Percentiles rank a stretch among this genome's conserved stretches.
phyloP scores from a whole-genome alignment of 2,329 filamentous ascomycete genomes.

The Hymenoscyphus repandus region DNA sequence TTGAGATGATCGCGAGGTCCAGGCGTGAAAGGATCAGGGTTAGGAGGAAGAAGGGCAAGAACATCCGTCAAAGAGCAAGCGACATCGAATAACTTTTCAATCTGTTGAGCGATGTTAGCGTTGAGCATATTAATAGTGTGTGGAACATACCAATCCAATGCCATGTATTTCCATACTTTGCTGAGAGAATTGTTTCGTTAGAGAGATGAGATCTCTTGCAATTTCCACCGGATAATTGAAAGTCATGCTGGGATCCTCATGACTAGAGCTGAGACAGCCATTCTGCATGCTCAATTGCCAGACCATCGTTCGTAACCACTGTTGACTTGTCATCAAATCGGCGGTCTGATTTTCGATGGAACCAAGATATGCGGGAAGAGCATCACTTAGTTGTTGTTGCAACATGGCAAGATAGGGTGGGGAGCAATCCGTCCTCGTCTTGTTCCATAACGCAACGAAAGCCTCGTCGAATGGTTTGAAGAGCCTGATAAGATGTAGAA shows the following conservation, averaged over 20 bases:
- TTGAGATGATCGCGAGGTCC: slow-evolving; percentile 71
- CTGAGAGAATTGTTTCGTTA: slow-evolving; percentile 67
- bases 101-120: slow-evolving; percentile 33
- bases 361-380: slow-evolving; percentile 46
- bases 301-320: slow-evolving; percentile 59
- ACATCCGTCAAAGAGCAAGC: slow-evolving; percentile 69
- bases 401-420: slow-evolving; percentile 51
- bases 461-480: slow-evolving; percentile 63
- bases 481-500: slow-evolving; percentile 55
- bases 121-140: neutral
- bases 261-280: slow-evolving; percentile 43
- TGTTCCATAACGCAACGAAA: slow-evolving; percentile 62
- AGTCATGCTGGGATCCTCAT: slow-evolving; percentile 48
- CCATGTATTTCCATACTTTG: slow-evolving; percentile 71
- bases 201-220: slow-evolving; percentile 54
- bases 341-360: slow-evolving; percentile 46
- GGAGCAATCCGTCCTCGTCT: slow-evolving; percentile 52
- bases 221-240: slow-evolving; percentile 61
- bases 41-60: slow-evolving; percentile 58
- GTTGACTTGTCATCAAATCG: slow-evolving; percentile 54
- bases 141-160: slow-evolving; percentile 59
- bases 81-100: slow-evolving; percentile 77
- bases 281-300: slow-evolving; percentile 58
- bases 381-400: slow-evolving; percentile 57
- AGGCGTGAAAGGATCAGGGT: slow-evolving; percentile 55